phyloP scores from a whole-genome alignment of 192 early-diverging fungal species.

The Powellomyces hirtus region DNA sequence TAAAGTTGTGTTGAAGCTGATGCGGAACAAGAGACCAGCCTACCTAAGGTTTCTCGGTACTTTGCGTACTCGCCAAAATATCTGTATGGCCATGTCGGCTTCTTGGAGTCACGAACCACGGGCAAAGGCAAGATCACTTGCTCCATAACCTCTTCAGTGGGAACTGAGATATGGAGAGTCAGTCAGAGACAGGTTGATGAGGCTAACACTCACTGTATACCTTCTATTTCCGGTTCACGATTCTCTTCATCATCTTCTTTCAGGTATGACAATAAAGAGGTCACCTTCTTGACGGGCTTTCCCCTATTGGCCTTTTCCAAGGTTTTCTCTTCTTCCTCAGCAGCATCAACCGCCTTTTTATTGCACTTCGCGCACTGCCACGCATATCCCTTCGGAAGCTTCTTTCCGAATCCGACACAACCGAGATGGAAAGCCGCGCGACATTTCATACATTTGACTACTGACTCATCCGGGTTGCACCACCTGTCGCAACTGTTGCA shows the following conservation, averaged over 20 bases:
- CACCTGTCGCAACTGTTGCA: conserved; percentile 33
- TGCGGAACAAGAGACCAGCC: background rate
- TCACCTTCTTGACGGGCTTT: background rate
- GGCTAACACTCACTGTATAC: no score
- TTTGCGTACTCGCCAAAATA: conserved; percentile 85
- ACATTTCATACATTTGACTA: conserved; percentile 75
- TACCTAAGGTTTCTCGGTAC: conserved; percentile 32
- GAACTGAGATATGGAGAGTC: no score
- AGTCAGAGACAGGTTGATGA: no score
- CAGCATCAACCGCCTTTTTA: conserved; percentile 24
- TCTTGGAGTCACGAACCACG: no score
- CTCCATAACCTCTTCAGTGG: no score
- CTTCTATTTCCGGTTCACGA: background rate
- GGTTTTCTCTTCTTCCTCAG: conserved; percentile 35
- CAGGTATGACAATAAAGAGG: background rate
- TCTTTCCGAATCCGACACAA: conserved; percentile 70
- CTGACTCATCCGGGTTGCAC: conserved; percentile 51
- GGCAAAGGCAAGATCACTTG: no score
- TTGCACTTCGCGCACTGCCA: conserved; percentile 82
- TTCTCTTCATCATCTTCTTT: background rate
- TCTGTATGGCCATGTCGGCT: conserved; percentile 81
- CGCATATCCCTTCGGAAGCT: conserved; percentile 81
- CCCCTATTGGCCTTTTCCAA: conserved; percentile 4
- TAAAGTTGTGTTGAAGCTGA: no score
- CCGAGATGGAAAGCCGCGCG: conserved; percentile 75